Percentiles rank a stretch among this genome's conserved stretches.
Evolutionary conservation across 257 asterid genomes (phyloP).

Genomic region (Jacaranda copaia): DNA sequence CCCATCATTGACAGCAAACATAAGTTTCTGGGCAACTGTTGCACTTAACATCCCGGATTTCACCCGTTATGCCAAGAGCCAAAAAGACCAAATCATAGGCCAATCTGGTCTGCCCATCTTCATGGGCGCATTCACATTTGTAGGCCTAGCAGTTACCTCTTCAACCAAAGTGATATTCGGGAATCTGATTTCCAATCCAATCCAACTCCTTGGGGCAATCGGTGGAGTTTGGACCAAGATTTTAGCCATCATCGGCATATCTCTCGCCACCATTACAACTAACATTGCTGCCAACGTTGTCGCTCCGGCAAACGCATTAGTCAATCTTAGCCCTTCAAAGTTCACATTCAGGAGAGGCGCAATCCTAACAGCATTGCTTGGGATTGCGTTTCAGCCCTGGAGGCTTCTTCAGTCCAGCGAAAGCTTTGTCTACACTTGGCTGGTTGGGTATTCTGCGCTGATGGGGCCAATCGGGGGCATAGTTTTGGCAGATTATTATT

Average conservation of each 20-base stretch:
- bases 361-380: slow-evolving; percentile 70
- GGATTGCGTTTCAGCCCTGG: slow-evolving; percentile 92
- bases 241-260: slow-evolving; percentile 76
- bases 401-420: slow-evolving; percentile 82
- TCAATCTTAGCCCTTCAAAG: slow-evolving; percentile 72
- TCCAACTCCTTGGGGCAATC: slow-evolving; percentile 70
- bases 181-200: slow-evolving; percentile 69
- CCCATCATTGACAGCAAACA: slow-evolving; percentile 91
- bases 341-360: slow-evolving; percentile 60
- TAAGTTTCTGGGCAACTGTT: slow-evolving; percentile 90
- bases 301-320: slow-evolving; percentile 91
- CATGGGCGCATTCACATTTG: slow-evolving; percentile 91
- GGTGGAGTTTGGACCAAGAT: slow-evolving; percentile 77
- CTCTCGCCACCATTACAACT: slow-evolving; percentile 80
- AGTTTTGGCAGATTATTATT: slow-evolving; percentile 76
- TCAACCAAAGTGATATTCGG: slow-evolving; percentile 85
- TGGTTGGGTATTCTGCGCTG: slow-evolving; percentile 84
- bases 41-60: slow-evolving; percentile 93
- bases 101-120: slow-evolving; percentile 81
- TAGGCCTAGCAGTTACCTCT: slow-evolving; percentile 92
- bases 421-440: slow-evolving; percentile 91
- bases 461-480: slow-evolving; percentile 85
- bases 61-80: slow-evolving; percentile 77
- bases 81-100: slow-evolving; percentile 75
- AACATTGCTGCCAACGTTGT: slow-evolving; percentile 96